A percentile compares a stretch with the other conserved stretches of the same genome.
These are phyloP conservation scores for Parsonsia alboflavescens DNA, from an alignment of 257 asterid genomes.

Conservation along the genomic window DNA sequence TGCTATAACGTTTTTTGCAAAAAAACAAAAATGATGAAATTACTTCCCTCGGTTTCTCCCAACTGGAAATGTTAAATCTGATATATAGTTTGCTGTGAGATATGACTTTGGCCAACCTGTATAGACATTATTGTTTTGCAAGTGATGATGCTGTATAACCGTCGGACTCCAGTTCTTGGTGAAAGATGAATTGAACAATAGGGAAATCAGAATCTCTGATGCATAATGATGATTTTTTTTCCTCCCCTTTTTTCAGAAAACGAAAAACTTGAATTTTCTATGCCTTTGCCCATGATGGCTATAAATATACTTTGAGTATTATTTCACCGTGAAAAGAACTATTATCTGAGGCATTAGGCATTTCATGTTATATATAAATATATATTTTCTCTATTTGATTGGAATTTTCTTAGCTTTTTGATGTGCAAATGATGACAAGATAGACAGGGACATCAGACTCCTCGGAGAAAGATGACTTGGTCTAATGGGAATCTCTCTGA, in stretches of 20 bases:
- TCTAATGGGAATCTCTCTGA: slow-evolving; percentile 19
- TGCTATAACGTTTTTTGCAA: neutral
- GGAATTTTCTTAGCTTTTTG: neutral
- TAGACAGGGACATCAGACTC: slow-evolving; percentile 18
- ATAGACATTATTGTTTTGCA: neutral
- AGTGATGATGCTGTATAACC: neutral
- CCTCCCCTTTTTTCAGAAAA: no score
- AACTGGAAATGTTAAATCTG: neutral
- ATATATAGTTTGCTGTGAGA: neutral
- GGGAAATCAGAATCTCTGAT: slow-evolving; percentile 29
- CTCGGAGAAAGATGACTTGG: slow-evolving; percentile 8
- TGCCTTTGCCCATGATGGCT: slow-evolving; percentile 20
- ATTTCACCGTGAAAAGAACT: slow-evolving; percentile 2
- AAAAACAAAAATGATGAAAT: neutral
- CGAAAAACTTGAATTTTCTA: neutral
- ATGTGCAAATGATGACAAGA: slow-evolving; percentile 11
- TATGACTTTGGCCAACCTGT: neutral
- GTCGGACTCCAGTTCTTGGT: slow-evolving; percentile 10
- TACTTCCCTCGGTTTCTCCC: neutral
- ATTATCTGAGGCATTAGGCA: slow-evolving; percentile 7
- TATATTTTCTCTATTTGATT: neutral
- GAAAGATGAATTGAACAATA: slow-evolving; percentile 6
- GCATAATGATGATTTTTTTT: neutral
- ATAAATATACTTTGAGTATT: slow-evolving; percentile 10
- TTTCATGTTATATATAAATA: neutral